Percentiles rank a stretch among this genome's conserved stretches.
These are phyloP conservation scores for Candida labiduridarum DNA, from an alignment of 1,139 yeast species.

Conservation along the genomic window DNA sequence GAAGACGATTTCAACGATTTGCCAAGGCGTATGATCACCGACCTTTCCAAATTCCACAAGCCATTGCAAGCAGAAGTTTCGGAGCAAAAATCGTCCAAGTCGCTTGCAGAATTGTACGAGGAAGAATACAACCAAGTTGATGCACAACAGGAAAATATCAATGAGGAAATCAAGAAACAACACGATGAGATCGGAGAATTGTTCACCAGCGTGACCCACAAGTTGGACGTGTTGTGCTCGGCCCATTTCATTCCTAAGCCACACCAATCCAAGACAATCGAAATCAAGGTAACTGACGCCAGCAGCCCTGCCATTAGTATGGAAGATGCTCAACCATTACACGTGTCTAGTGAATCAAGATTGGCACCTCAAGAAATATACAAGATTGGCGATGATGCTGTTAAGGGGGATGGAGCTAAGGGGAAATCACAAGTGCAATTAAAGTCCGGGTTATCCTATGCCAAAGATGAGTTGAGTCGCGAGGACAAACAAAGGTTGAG, in stretches of 20 bases:
- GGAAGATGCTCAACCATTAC: constrained; percentile 37
- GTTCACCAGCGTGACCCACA: constrained; percentile 64
- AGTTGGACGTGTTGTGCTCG: constrained; percentile 84
- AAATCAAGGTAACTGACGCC: constrained; percentile 79
- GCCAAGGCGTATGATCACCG: constrained; percentile 70
- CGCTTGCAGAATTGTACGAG: constrained; percentile 90
- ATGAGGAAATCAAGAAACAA: constrained; percentile 58
- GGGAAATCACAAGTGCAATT: constrained; percentile 63
- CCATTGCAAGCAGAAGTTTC: constrained; percentile 64
- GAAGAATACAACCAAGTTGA: constrained; percentile 63
- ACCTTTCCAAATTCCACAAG: constrained; percentile 56
- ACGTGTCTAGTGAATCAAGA: constrained; percentile 24
- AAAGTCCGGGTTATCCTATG: constrained; percentile 78
- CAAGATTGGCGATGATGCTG: constrained; percentile 54
- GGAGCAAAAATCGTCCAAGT: constrained; percentile 82
- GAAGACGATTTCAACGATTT: constrained; percentile 82
- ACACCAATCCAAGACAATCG: constrained; percentile 68
- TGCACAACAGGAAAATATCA: constrained; percentile 35
- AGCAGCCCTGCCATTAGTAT: constrained; percentile 74
- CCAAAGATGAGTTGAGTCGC: constrained; percentile 80
- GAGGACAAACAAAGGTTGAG: constrained; percentile 88
- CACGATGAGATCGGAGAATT: constrained; percentile 79
- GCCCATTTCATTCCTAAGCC: constrained; percentile 77
- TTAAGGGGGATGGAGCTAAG: constrained; percentile 42
- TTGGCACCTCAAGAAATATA: constrained; percentile 97